Base-by-base conservation (phyloP, 768 basidiomycete species). In the Suillus paluster region DNA sequence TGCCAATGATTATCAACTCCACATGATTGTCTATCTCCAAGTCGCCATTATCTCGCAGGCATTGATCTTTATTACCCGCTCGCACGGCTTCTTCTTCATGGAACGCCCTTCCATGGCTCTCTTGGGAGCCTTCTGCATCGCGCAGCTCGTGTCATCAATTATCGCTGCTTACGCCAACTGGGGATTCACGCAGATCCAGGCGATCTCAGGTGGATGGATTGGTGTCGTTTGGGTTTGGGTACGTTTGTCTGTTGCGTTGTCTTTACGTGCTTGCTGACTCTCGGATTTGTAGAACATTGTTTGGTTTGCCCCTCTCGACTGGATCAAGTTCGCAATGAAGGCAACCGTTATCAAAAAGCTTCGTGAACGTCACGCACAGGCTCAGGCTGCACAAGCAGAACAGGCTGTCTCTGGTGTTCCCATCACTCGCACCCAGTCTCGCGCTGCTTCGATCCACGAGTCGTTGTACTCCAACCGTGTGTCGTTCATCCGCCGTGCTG, bases 1-100 rank as follows among this genome's bases (percentile, higher is more conserved):
- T 5, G 11, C 59, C 58, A 91, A 91, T 74, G 90, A 94, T 74
- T 77, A 74, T n/a, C 81, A 88, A 68, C 80, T 95, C 6, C 94
- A 97, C 83, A 91, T 90, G 81, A 85, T 97, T 70, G 83, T 95
- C 73, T 97, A 97, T 83, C 86, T 96, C 68, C 94, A 97, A 80
- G 97, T 99, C 62, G 97, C 97, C 64, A 96, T 98, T 78, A 99
- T 99, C 81, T 98, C 97, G 50, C 97, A 99, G 77, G 97, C 97
- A 2, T 83, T 99, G 66, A 97, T 97, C 80, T 97, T 97, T 81
- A 87, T 96, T 76, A 97, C 95, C 44, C 94, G 95, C 80, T 88
- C 95, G 67, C 95, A 96, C 71, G 83, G 90, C 11, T 95, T 93
- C 86, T 96, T 95, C 91, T 97, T 95, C 84, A 93, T 94, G 92